Percentiles rank a stretch among this genome's conserved stretches.
Evolutionary conservation across 2,329 filamentous ascomycete species (phyloP).

Genomic region (Trichophaea hybrida): DNA sequence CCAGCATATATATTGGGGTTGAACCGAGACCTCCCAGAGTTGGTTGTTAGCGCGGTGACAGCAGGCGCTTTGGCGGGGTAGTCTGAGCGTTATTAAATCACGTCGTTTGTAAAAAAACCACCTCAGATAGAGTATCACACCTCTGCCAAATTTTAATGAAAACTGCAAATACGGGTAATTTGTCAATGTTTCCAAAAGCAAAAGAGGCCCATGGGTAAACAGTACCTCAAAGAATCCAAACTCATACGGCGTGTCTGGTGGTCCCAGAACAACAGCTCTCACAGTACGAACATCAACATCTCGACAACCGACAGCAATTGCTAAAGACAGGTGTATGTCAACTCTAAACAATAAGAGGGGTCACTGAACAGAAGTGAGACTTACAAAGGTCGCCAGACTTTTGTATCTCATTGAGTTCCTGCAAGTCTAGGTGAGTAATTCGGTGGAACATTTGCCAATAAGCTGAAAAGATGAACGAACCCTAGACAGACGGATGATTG

Average conservation of each 20-base stretch:
- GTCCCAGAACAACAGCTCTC: constrained; percentile 75
- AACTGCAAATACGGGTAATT: constrained; percentile 42
- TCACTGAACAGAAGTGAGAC: constrained; percentile 29
- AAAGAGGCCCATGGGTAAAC: neutral
- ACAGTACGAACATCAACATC: constrained; percentile 83
- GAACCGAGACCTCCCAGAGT: constrained; percentile 75
- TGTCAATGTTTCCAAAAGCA: constrained; percentile 3
- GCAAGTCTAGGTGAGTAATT: constrained; percentile 16
- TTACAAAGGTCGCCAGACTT: constrained; percentile 69
- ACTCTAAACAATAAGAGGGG: constrained; percentile 15
- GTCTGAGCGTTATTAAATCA: constrained; percentile 38
- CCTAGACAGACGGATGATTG: constrained; percentile 75
- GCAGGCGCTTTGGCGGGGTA: constrained; percentile 57
- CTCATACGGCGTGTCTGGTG: constrained; percentile 88
- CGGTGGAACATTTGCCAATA: constrained; percentile 13
- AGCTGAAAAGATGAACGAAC: constrained; percentile 36
- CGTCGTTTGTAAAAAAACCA: neutral
- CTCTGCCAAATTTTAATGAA: constrained; percentile 58
- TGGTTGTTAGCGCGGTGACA: constrained; percentile 65
- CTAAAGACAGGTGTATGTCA: constrained; percentile 33
- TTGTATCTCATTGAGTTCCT: constrained; percentile 80
- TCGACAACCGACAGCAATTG: constrained; percentile 71
- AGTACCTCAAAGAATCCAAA: constrained; percentile 89
- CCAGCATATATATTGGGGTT: constrained; percentile 91
- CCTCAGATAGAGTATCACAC: constrained; percentile 34